Evolutionary conservation across 1,284 basidiomycete genomes (phyloP), one percentile per base, ranked within the genome.

Genomic region (Coriolopsis trogii): DNA sequence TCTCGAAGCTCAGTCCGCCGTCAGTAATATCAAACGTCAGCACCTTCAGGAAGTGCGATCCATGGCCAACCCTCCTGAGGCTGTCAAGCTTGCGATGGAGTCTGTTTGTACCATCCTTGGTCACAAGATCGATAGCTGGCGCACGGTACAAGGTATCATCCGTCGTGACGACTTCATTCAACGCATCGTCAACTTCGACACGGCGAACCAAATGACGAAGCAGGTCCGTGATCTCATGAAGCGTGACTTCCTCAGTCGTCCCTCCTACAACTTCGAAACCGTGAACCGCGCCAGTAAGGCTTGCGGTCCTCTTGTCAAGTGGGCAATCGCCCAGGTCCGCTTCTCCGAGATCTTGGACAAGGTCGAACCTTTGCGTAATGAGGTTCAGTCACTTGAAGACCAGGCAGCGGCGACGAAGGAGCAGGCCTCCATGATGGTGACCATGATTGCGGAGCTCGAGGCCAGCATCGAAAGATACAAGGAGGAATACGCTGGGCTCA

Each of bases 321-420:
- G 97, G 97, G 95, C 89, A 7, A 85, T 99, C 51, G 97, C 97
- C 1, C 98, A 99, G 73, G 95, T 99, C 39, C 85, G 86, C 34
- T 99, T 94, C 79, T 98, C 97, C 6, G 94, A 97, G 71, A 99
- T 99, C 64, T 76, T 99, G 43, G 97, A 99, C 77, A 93, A 91
- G 71, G 95, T 99, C 23, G 97, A 97, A 51, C 97, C 97, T 10
- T 79, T 99, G 21, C 91, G 97, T 21, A 91, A 95, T 63, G 96
- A 99, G 69, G 96, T 99, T 1, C 87, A 93, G 59, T 91, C 91
- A 9, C 81, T 99, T 40, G 95, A 99, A 70, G 82, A 81, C 24
- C 93, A 98, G 68, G 95, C 97, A 1, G 89, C 91, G 61, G 89
- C 86, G 24, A 98, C 96, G 12, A 95, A 98, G 75, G 84, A 93